Evolutionary conservation across 2,329 filamentous ascomycete genomes (phyloP).

Genomic region (Canariomyces notabilis): DNA sequence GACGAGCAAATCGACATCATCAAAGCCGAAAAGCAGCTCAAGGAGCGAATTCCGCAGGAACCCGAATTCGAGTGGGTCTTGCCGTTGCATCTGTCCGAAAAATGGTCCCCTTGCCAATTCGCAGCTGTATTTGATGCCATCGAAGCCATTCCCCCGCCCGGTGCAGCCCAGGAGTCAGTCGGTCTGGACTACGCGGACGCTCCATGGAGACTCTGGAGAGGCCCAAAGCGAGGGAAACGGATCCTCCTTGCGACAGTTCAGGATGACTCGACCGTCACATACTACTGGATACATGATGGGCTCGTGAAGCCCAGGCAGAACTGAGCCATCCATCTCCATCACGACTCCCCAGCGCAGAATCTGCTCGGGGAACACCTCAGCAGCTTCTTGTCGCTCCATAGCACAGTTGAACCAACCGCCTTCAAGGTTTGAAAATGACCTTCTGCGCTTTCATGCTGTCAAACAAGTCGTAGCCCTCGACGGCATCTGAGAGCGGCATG

Average conservation of each 20-base stretch:
- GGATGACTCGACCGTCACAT: constrained; percentile 77
- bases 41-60: constrained; percentile 41
- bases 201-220: constrained; percentile 39
- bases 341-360: neutral
- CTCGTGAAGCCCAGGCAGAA: constrained; percentile 83
- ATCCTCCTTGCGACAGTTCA: constrained; percentile 70
- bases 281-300: constrained; percentile 82
- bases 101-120: constrained; percentile 63
- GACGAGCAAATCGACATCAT: constrained; percentile 75
- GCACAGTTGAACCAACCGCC: no score
- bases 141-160: constrained; percentile 37
- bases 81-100: constrained; percentile 67
- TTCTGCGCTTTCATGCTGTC: constrained; percentile 70
- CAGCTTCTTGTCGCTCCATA: no score
- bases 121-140: constrained; percentile 65
- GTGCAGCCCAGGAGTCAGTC: constrained; percentile 10
- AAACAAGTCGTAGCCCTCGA: constrained; percentile 66
- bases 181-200: constrained; percentile 22
- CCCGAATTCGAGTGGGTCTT: constrained; percentile 71
- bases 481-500: constrained; percentile 63
- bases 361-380: neutral
- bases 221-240: constrained; percentile 54
- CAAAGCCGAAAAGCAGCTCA: constrained; percentile 50
- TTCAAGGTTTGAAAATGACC: constrained; percentile 58
- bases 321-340: constrained; percentile 35